Conservation (phyloP, 108 stramenopile genomes). For the Conticribra guillardii region DNA sequence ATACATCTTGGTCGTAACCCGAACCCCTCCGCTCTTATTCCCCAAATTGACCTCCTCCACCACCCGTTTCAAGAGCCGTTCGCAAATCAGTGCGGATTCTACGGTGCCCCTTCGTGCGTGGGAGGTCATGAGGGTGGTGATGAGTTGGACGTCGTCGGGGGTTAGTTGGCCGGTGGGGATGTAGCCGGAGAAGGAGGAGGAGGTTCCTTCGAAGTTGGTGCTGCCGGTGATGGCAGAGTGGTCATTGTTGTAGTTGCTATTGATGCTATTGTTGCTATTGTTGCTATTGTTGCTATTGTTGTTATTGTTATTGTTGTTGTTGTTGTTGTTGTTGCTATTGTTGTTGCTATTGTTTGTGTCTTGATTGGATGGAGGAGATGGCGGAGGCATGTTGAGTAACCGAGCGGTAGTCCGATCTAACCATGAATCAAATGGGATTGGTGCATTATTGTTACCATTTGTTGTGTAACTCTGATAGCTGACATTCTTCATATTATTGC, state of each 20-base stretch:
- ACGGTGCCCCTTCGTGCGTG: slow-evolving; percentile 61
- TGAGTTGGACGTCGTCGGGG: slow-evolving; percentile 61
- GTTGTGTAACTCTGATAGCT: background rate
- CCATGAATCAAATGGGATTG: slow-evolving; percentile 32
- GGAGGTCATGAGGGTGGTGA: slow-evolving; percentile 62
- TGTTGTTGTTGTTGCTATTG: background rate
- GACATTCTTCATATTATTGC: background rate
- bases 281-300: no score
- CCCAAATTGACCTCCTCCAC: slow-evolving; percentile 61
- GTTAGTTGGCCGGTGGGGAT: slow-evolving; percentile 55
- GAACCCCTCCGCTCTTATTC: slow-evolving; percentile 25
- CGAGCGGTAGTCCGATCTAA: slow-evolving; percentile 47
- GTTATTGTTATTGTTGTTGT: slow-evolving; percentile 7
- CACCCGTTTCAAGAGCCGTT: slow-evolving; percentile 65
- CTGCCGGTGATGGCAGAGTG: no score
- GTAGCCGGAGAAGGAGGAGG: background rate
- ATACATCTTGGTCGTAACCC: slow-evolving; percentile 33
- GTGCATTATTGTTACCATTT: background rate
- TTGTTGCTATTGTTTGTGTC: background rate
- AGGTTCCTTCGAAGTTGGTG: slow-evolving; percentile 10
- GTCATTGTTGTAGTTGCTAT: background rate
- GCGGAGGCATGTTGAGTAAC: slow-evolving; percentile 20
- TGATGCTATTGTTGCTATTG: background rate
- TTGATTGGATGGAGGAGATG: background rate
- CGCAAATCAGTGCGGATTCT: slow-evolving; percentile 57